Conservation (phyloP, 139 green algal genomes). For the Closterium sp. region DNA sequence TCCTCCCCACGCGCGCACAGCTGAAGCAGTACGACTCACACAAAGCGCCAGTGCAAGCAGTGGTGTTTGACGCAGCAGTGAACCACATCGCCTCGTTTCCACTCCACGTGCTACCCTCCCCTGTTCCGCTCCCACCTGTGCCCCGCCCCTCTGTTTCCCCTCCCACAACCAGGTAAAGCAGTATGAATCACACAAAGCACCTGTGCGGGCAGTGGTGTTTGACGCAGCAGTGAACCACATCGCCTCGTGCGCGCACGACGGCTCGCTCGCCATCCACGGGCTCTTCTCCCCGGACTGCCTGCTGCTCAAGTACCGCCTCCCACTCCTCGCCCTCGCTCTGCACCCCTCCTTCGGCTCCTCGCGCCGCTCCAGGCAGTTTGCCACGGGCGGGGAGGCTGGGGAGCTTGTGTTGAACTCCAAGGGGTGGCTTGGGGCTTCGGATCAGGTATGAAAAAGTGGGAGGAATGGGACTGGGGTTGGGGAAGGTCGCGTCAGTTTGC, state of each 20-base stretch:
- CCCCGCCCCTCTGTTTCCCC: neutral
- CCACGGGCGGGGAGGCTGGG: slow-evolving; percentile 67
- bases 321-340: slow-evolving; percentile 74
- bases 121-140: neutral
- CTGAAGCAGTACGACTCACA: slow-evolving; percentile 16
- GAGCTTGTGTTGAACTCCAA: slow-evolving; percentile 69
- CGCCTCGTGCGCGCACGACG: slow-evolving; percentile 77
- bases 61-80: too few species aligned
- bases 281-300: slow-evolving; percentile 1
- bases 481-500: slow-evolving; percentile 68
- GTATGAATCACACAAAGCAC: neutral
- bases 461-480: too few species aligned
- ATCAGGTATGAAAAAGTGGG: neutral
- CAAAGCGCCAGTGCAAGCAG: slow-evolving; percentile 58
- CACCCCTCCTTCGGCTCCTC: slow-evolving; percentile 77
- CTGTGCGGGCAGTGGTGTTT: slow-evolving; percentile 76
- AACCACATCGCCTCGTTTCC: slow-evolving; percentile 76
- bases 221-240: slow-evolving; percentile 77
- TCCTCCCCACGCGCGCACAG: neutral
- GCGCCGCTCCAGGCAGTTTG: slow-evolving; percentile 69
- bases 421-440: slow-evolving; percentile 79
- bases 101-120: too few species aligned
- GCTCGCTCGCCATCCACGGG: slow-evolving; percentile 65
- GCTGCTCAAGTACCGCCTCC: slow-evolving; percentile 3
- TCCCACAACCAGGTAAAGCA: neutral